These are phyloP conservation scores for Colletotrichum sublineola DNA, from an alignment of 2,329 filamentous ascomycete genomes.

Conservation along the genomic window DNA sequence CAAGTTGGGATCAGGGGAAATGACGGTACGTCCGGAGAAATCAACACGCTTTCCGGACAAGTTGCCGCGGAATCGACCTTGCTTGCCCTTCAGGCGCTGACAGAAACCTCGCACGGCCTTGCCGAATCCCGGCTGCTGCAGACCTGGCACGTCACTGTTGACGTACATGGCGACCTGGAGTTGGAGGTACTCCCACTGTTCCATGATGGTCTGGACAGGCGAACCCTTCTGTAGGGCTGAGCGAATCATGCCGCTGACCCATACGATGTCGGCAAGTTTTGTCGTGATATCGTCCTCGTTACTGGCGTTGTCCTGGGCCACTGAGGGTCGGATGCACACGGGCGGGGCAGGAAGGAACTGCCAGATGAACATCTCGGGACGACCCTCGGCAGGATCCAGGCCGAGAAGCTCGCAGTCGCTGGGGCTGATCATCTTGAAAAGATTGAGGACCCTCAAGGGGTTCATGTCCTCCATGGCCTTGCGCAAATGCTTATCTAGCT, in stretches of 20 bases:
- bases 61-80: slow-evolving; percentile 96
- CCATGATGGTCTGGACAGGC: slow-evolving; percentile 90
- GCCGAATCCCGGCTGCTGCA: slow-evolving; percentile 88
- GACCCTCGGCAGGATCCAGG: slow-evolving; percentile 85
- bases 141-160: slow-evolving; percentile 93
- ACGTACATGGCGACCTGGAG: slow-evolving; percentile 98
- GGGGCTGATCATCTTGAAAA: slow-evolving; percentile 89
- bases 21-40: slow-evolving; percentile 97
- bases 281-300: slow-evolving; percentile 98
- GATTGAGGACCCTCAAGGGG: slow-evolving; percentile 86
- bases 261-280: slow-evolving; percentile 96
- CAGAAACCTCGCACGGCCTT: slow-evolving; percentile 95
- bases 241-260: slow-evolving; percentile 89
- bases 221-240: slow-evolving; percentile 87
- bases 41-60: slow-evolving; percentile 98
- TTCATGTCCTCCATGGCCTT: slow-evolving; percentile 97
- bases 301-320: slow-evolving; percentile 91
- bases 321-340: slow-evolving; percentile 93
- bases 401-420: slow-evolving; percentile 93
- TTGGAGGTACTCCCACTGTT: slow-evolving; percentile 98
- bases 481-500: slow-evolving; percentile 90
- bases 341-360: slow-evolving; percentile 95
- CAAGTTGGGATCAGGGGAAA: slow-evolving; percentile 95
- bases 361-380: slow-evolving; percentile 98
- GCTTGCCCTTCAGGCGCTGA: slow-evolving; percentile 95